Evolutionary conservation across 228 moss, liverwort and hornwort genomes (phyloP).

Genomic region (Sphagnum magellanicum): DNA sequence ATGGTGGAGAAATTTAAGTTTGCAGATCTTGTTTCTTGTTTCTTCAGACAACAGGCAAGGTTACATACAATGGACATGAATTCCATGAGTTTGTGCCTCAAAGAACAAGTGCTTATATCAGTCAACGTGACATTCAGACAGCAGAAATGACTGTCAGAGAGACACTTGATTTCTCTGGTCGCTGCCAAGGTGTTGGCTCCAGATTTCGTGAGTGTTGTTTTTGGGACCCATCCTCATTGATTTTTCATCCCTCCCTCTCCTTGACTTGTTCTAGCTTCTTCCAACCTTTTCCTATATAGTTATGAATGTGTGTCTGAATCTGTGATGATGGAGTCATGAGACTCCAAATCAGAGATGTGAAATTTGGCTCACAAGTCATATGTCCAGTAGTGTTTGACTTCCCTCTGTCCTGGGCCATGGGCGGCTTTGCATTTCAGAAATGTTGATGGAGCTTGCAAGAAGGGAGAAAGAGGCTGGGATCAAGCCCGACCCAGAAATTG

Average conservation of each 20-base stretch:
- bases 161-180: conserved; percentile 72
- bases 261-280: no score
- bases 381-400: no score
- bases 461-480: conserved; percentile 79
- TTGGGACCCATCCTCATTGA: no score
- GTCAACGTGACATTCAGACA: conserved; percentile 69
- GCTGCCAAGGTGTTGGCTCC: conserved; percentile 76
- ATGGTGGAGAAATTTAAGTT: no score
- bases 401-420: no score
- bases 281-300: no score
- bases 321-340: no score
- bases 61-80: conserved; percentile 78
- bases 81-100: conserved; percentile 71
- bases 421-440: conserved; percentile 25
- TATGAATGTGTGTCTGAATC: no score
- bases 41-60: conserved; percentile 26
- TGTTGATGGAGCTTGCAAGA: conserved; percentile 72
- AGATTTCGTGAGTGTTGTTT: conserved; percentile 40
- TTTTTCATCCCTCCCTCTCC: no score
- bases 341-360: no score
- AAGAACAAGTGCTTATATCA: conserved; percentile 71
- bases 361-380: no score
- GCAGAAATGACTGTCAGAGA: conserved; percentile 80
- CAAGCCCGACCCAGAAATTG: conserved; percentile 81
- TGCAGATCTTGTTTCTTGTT: neutral